These are phyloP conservation scores for Triadica sebifera DNA, from an alignment of 345 rosid genomes.

Conservation along the genomic window DNA sequence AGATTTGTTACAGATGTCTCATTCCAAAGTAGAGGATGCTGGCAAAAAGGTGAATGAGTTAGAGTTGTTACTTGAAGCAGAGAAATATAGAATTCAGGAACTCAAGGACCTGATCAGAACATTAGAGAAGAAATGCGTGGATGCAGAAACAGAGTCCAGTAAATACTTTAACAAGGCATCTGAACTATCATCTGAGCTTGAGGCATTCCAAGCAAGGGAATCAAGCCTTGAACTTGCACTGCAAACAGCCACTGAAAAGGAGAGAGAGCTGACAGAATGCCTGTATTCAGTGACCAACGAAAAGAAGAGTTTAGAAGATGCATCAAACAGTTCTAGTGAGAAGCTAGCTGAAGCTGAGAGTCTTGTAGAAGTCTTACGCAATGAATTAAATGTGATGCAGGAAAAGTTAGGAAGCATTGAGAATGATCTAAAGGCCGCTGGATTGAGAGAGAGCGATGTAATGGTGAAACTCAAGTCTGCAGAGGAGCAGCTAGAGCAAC, in stretches of 20 bases:
- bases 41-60: slow-evolving; percentile 68
- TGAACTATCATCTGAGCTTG: slow-evolving; percentile 68
- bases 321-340: slow-evolving; percentile 39
- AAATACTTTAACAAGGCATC: slow-evolving; percentile 47
- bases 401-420: slow-evolving; percentile 60
- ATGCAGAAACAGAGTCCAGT: slow-evolving; percentile 63
- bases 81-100: slow-evolving; percentile 82
- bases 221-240: slow-evolving; percentile 73
- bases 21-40: slow-evolving; percentile 44
- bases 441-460: slow-evolving; percentile 57
- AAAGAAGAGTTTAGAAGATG: slow-evolving; percentile 67
- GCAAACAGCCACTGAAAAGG: slow-evolving; percentile 58
- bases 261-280: slow-evolving; percentile 55
- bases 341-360: slow-evolving; percentile 72
- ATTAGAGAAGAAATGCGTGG: slow-evolving; percentile 63
- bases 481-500: slow-evolving; percentile 65
- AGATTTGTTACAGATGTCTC: slow-evolving; percentile 29
- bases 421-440: slow-evolving; percentile 60
- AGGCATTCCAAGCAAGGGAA: slow-evolving; percentile 61
- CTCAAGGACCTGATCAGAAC: slow-evolving; percentile 72
- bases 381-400: slow-evolving; percentile 62
- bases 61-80: slow-evolving; percentile 89
- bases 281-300: slow-evolving; percentile 54
- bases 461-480: slow-evolving; percentile 73
- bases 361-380: slow-evolving; percentile 60